Conservation (phyloP, 2,329 filamentous ascomycete genomes). For the Blastomyces silverae region DNA sequence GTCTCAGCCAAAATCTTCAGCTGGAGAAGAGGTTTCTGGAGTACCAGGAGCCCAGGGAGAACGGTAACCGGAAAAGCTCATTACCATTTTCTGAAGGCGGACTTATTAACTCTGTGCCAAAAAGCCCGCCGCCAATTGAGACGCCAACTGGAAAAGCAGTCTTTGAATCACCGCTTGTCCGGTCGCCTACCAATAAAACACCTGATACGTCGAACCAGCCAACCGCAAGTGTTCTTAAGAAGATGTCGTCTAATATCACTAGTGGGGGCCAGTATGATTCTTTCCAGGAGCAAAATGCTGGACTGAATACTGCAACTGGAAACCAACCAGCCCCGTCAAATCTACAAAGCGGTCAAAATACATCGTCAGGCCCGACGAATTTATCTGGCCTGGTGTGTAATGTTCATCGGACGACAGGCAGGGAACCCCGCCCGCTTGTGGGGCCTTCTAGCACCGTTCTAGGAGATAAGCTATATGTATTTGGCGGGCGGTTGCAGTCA, state of each 20-base stretch:
- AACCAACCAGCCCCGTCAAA: conserved; percentile 29
- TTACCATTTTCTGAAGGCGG: not conserved
- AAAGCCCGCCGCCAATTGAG: not conserved
- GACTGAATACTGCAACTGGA: conserved; percentile 23
- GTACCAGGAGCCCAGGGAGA: conserved; percentile 5
- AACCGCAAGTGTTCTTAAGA: not conserved
- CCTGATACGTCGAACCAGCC: not conserved
- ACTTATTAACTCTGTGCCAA: not conserved
- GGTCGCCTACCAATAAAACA: not conserved
- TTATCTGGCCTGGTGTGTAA: conserved; percentile 62
- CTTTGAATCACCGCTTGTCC: conserved; percentile 1
- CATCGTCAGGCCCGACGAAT: conserved; percentile 48
- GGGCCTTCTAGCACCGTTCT: conserved; percentile 92
- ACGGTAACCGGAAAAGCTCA: not conserved
- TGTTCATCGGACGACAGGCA: conserved; percentile 75
- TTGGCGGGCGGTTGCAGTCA: conserved; percentile 83
- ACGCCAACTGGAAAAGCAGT: not conserved
- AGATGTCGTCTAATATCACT: not conserved
- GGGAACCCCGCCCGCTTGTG: conserved; percentile 83
- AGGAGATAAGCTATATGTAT: conserved; percentile 94
- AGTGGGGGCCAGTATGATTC: conserved; percentile 1
- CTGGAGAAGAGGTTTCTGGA: not conserved
- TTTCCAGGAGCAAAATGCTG: conserved; percentile 1
- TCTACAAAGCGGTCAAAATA: conserved; percentile 18
- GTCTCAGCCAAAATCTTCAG: conserved; percentile 3